phyloP scores from a whole-genome alignment of 2,329 filamentous ascomycete species.

The Elsinoe australis region DNA sequence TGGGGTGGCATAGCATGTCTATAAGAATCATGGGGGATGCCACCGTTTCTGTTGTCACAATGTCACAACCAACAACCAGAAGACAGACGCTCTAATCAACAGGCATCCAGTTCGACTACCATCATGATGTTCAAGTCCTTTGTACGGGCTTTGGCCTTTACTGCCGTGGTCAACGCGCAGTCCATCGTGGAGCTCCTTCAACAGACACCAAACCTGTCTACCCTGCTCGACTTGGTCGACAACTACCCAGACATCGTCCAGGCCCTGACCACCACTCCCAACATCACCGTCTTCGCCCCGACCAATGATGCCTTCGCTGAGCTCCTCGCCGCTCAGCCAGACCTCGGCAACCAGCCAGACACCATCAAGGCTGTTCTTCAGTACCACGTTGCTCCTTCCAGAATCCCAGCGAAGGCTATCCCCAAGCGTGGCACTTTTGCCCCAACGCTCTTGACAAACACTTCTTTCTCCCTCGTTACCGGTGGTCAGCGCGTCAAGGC shows the following conservation, averaged over 20 bases:
- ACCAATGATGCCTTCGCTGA: slow-evolving; percentile 40
- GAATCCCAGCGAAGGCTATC: slow-evolving; percentile 34
- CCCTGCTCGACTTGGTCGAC: slow-evolving; percentile 8
- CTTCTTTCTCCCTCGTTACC: slow-evolving; percentile 50
- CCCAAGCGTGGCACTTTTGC: slow-evolving; percentile 35
- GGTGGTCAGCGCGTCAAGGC: slow-evolving; percentile 52
- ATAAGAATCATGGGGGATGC: background rate
- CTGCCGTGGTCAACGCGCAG: background rate
- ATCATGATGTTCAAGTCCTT: slow-evolving; percentile 14
- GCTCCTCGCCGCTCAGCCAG: slow-evolving; percentile 24
- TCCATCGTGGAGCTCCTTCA: slow-evolving; percentile 15
- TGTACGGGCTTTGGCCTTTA: slow-evolving; percentile 8
- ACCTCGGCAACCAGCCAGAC: slow-evolving; percentile 22
- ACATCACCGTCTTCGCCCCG: slow-evolving; percentile 51
- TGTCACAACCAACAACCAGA: background rate
- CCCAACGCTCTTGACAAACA: slow-evolving; percentile 44
- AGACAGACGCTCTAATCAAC: background rate
- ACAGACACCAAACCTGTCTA: slow-evolving; percentile 9
- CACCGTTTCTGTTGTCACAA: no score
- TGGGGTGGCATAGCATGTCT: slow-evolving; percentile 4
- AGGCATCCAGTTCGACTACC: background rate
- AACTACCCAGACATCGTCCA: slow-evolving; percentile 14
- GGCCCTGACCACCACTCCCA: slow-evolving; percentile 10
- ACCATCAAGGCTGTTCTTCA: slow-evolving; percentile 26
- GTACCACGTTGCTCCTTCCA: slow-evolving; percentile 55